Evolutionary conservation across 1,284 basidiomycete species (phyloP), one percentile per base, ranked within the genome.

Genomic region (Peniophora sp.): DNA sequence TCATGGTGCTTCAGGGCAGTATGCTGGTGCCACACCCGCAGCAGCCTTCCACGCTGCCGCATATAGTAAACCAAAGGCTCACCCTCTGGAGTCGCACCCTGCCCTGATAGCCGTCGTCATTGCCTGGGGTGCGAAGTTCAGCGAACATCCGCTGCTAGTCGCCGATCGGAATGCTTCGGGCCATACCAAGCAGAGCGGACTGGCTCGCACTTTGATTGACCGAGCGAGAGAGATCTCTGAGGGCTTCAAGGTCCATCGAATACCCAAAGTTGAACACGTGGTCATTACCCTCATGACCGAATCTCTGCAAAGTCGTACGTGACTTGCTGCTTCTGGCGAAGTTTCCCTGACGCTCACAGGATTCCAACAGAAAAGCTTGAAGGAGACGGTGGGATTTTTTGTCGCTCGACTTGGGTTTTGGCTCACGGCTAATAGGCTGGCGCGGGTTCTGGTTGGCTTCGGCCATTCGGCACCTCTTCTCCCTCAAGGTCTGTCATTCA

Each of bases 101-200:
- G 80, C 86, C 2, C 72, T 94, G 16, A 75, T 96, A 36, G 92
- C 93, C 3, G 86, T 88, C 1, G 85, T 94, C n/a, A 73, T 97
- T 46, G 91, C 92, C 0, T 95, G 90, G 85, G 93, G 93, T 19
- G 85, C 90, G 41, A 92, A 93, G 60, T 96, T 96, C 65, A 89
- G 89, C 10, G 91, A 95, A 59, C 88, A 94, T 63, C 83, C 85
- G 0, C 68, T 92, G 54, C 78, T 96, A 45, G 73, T 83, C 5
- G 78, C 82, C 24, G 93, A 96, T 68, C 77, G 92, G 44, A 73
- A 77, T 48, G 81, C 83, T 56, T 83, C 83, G 51, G 69, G 71
- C 39, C 27, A 5, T 32, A 80, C 84, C 12, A 51, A 45, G 10
- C 83, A 91, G 59, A 91, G 89, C 62, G 67, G 83, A 23, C 72